These are phyloP conservation scores for Phytopythium montanum DNA, from an alignment of 352 stramenopile genomes.

Conservation along the genomic window DNA sequence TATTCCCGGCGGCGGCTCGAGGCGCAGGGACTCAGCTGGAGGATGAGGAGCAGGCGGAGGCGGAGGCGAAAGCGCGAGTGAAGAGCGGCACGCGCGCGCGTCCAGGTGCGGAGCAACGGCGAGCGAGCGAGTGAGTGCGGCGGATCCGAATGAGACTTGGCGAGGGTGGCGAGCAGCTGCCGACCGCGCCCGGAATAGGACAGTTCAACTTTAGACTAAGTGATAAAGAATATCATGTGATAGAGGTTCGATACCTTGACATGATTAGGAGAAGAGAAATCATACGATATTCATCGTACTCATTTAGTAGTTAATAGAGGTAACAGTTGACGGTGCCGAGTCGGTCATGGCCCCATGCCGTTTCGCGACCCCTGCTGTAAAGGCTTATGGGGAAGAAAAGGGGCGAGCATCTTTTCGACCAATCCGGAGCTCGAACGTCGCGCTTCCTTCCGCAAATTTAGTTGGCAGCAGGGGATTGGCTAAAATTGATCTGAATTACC, in stretches of 20 bases:
- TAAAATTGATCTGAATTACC: neutral
- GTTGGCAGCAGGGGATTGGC: slow-evolving; percentile 5
- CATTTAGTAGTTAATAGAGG: neutral
- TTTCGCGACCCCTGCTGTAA: slow-evolving; percentile 1
- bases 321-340: neutral
- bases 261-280: too few species aligned
- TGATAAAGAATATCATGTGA: neutral
- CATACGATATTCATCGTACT: neutral
- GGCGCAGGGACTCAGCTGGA: neutral
- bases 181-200: too few species aligned
- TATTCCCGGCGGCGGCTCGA: neutral
- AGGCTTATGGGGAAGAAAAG: neutral
- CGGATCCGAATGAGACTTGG: neutral
- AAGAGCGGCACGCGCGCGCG: too few species aligned
- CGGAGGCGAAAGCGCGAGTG: slow-evolving; percentile 4
- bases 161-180: too few species aligned
- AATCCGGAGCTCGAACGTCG: neutral
- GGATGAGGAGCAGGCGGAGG: neutral
- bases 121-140: neutral
- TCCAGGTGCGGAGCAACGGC: neutral
- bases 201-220: too few species aligned
- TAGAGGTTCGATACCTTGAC: too few species aligned
- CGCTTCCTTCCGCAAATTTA: neutral
- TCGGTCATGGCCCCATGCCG: neutral
- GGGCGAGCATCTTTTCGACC: neutral